These are phyloP conservation scores for Antrodiella citrinella DNA, from an alignment of 768 basidiomycete species.

Conservation along the genomic window DNA sequence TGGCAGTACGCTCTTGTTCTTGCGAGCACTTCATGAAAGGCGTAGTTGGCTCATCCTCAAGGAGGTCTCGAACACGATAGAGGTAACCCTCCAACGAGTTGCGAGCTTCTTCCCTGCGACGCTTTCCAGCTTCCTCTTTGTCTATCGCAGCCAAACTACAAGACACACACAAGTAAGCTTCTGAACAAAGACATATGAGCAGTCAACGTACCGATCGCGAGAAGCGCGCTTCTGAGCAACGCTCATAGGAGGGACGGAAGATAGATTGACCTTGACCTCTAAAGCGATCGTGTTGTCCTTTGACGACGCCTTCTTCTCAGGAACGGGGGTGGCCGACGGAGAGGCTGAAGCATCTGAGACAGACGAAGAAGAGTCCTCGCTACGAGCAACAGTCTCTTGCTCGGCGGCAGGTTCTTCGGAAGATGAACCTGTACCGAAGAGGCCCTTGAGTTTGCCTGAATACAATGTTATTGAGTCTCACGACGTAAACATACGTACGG, in stretches of 20 bases:
- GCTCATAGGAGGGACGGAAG: constrained; percentile 69
- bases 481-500: constrained; percentile 1
- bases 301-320: constrained; percentile 20
- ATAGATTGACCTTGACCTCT: constrained; percentile 52
- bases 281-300: constrained; percentile 63
- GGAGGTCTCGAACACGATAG: constrained; percentile 82
- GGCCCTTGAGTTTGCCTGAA: constrained; percentile 75
- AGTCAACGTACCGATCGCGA: constrained; percentile 56
- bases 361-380: constrained; percentile 17
- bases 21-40: constrained; percentile 87
- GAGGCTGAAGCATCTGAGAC: constrained; percentile 23
- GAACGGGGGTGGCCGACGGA: constrained; percentile 20
- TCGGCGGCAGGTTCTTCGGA: constrained; percentile 25
- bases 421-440: constrained; percentile 56
- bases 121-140: constrained; percentile 65
- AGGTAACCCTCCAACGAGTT: constrained; percentile 90
- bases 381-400: constrained; percentile 25
- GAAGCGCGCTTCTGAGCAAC: constrained; percentile 68
- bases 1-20: constrained; percentile 54
- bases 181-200: neutral
- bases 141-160: constrained; percentile 74
- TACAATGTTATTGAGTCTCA: constrained; percentile 4
- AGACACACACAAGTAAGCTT: neutral
- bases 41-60: constrained; percentile 57
- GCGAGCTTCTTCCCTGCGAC: constrained; percentile 78